phyloP scores from a whole-genome alignment of 495 filamentous ascomycete species.

The Rostrohypoxylon terebratum region DNA sequence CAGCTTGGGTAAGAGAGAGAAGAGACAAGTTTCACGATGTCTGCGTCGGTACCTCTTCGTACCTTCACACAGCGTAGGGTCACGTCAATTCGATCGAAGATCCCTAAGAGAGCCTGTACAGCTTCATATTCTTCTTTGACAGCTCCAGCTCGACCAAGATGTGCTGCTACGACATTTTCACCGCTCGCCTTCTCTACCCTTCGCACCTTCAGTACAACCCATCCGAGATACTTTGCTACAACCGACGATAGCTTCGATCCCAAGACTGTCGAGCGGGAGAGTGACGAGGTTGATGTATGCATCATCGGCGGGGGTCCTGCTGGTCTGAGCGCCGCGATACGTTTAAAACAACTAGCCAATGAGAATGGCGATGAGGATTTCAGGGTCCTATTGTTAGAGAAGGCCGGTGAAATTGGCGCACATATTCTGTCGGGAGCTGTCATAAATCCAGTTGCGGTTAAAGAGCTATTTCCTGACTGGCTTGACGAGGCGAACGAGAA shows the following conservation, averaged over 20 bases:
- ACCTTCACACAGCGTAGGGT: conserved; percentile 37
- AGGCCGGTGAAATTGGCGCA: conserved; percentile 93
- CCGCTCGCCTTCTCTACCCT: conserved; percentile 21
- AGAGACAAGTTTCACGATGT: conserved; percentile 35
- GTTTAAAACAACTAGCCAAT: conserved; percentile 94
- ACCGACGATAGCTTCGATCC: conserved; percentile 77
- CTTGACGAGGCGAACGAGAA: conserved; percentile 84
- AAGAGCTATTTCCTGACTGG: conserved; percentile 96
- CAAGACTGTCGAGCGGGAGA: conserved; percentile 80
- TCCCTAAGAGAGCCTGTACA: conserved; percentile 9
- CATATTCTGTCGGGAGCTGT: conserved; percentile 98
- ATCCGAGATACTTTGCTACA: conserved; percentile 33
- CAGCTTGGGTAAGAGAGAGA: neutral
- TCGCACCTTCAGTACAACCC: conserved; percentile 46
- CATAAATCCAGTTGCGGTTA: conserved; percentile 86
- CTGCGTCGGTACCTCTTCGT: conserved; percentile 38
- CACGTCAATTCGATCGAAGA: conserved; percentile 26
- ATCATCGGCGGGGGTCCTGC: conserved; percentile 97
- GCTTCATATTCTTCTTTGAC: conserved; percentile 36
- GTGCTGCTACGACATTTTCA: conserved; percentile 12
- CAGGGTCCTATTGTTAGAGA: conserved; percentile 91
- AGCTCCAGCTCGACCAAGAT: conserved; percentile 26
- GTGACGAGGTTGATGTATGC: conserved; percentile 93
- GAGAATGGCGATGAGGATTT: conserved; percentile 97
- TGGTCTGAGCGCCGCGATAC: conserved; percentile 91